phyloP scores from a whole-genome alignment of 805 yeast genomes.

The Candida verbasci region DNA sequence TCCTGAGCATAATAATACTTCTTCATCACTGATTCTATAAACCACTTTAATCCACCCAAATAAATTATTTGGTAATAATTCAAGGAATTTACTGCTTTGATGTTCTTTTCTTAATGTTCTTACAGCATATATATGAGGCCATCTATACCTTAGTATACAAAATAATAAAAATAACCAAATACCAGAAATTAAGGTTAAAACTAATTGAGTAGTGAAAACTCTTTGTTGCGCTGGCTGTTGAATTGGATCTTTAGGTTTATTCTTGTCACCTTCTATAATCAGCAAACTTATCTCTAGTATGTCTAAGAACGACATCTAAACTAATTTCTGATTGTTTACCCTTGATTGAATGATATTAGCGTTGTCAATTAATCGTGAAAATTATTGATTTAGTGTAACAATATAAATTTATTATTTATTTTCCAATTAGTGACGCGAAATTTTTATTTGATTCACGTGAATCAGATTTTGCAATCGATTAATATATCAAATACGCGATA shows the following conservation, averaged over 20 bases:
- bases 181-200: constrained; percentile 47
- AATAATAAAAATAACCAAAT: constrained; percentile 42
- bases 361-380: too few relatives aligned
- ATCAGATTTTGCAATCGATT: too few relatives aligned
- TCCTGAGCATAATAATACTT: constrained; percentile 83
- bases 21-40: constrained; percentile 63
- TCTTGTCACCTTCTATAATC: constrained; percentile 1
- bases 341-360: too few relatives aligned
- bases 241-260: constrained; percentile 6
- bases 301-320: constrained; percentile 3
- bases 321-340: too few relatives aligned
- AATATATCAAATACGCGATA: too few relatives aligned
- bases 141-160: constrained; percentile 47
- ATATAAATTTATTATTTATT: too few relatives aligned
- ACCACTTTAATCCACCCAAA: constrained; percentile 78
- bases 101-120: constrained; percentile 42
- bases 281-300: constrained; percentile 2
- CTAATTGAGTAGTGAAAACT: constrained; percentile 53
- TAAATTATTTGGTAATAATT: constrained; percentile 42
- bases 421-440: too few relatives aligned
- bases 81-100: constrained; percentile 26
- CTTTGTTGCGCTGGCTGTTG: constrained; percentile 34
- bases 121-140: constrained; percentile 57
- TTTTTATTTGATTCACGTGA: too few relatives aligned
- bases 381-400: not conserved